These are phyloP conservation scores for Musa itinerans DNA, from an alignment of 176 grass and related monocot genomes.

Conservation along the genomic window DNA sequence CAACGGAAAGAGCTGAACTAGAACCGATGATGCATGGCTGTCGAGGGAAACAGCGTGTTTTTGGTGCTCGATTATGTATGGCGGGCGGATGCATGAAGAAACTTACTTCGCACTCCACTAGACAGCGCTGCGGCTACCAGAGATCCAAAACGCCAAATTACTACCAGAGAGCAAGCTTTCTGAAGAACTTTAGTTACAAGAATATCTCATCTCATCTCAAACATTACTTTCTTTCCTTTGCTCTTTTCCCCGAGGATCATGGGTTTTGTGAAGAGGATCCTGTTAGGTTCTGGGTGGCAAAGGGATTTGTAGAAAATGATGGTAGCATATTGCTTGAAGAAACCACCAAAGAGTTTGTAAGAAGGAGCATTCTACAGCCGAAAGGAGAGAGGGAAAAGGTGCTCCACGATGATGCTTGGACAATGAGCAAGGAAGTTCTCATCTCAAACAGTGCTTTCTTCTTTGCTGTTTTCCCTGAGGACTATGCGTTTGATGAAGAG, in stretches of 20 bases:
- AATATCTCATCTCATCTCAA: constrained; percentile 23
- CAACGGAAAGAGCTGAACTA: no score
- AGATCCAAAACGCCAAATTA: no score
- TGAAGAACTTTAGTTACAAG: constrained; percentile 28
- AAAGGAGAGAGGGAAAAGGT: background rate
- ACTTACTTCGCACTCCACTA: constrained; percentile 13
- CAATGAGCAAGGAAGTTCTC: background rate
- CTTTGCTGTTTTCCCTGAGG: constrained; percentile 27
- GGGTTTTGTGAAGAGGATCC: background rate
- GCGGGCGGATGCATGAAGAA: constrained; percentile 19
- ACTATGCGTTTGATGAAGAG: background rate
- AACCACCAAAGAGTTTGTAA: constrained; percentile 23
- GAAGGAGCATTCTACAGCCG: constrained; percentile 13
- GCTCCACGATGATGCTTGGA: background rate
- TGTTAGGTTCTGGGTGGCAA: constrained; percentile 18
- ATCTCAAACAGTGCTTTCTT: constrained; percentile 44
- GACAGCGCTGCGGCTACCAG: no score
- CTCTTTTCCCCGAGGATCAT: constrained; percentile 23
- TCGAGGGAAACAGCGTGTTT: no score
- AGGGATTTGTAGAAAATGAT: constrained; percentile 29
- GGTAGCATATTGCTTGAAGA: background rate
- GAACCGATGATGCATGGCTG: no score
- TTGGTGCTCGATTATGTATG: no score
- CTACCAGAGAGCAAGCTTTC: constrained; percentile 11
- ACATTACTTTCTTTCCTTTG: constrained; percentile 28